Base-by-base conservation (phyloP, 768 basidiomycete genomes). In the Guyanaporus albipodus region DNA sequence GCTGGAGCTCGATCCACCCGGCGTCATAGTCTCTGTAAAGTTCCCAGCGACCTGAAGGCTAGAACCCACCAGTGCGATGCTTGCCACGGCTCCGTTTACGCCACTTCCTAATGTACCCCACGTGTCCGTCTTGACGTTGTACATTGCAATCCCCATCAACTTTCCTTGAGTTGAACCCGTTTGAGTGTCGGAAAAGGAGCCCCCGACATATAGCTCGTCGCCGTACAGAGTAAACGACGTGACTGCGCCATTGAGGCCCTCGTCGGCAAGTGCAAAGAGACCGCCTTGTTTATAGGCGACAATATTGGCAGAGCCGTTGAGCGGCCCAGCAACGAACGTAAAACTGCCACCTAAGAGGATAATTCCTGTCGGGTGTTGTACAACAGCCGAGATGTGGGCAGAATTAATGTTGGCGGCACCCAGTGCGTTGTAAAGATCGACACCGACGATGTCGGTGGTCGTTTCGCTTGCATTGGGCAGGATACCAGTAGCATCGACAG, bases 261-360 rank as follows among this genome's bases (percentile, higher is more conserved):
- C 76, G 11, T 76, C 70, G 0, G 83, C 60, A 15, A 93, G 60
- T 0, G 75, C 57, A 8, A 69, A 58, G 23, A 90, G 69, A 4
- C 65, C 73, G 3, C 83, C 80, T 53, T 75, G 73, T 54, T 80
- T 80, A 69, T 82, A 88, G 4, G 74, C 74, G 27, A 87, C 78
- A 42, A 99, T 77, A 57, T 96, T 95, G 40, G 77, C 71, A 2
- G 78, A 64, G 14, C 80, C 77, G 8, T 73, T 73, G 4, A 80
- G 78, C 12, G 73, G 48, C 2, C 80, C 80, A 1, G 78, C 76
- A 0, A 77, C 64, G 17, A 88, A 69, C 2, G 70, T 71, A 67
- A 97, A 95, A 43, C 73, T 72, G 9, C 95, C 95, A 26, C 82
- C 95, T 31, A 93, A 60, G 64, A 85, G 87, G 44, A 88, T 69